These are phyloP conservation scores for Corymbia calophylla DNA, from an alignment of 441 rosid species.

Conservation along the genomic window DNA sequence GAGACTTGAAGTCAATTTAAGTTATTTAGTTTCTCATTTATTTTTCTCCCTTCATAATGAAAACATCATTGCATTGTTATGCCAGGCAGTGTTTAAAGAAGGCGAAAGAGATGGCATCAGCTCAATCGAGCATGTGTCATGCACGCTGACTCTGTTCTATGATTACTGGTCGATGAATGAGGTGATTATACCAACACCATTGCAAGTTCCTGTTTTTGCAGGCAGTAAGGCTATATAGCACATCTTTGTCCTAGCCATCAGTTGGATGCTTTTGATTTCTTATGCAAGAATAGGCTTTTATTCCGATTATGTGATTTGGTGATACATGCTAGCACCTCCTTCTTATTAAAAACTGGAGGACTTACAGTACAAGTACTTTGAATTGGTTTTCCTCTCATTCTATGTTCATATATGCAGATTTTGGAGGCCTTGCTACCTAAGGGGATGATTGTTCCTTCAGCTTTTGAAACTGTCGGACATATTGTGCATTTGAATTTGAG, in stretches of 20 bases:
- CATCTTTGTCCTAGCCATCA: background rate
- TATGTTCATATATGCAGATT: slow-evolving; percentile 36
- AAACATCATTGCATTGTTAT: background rate
- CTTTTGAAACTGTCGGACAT: slow-evolving; percentile 87
- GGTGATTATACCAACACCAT: slow-evolving; percentile 30
- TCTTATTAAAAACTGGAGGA: background rate
- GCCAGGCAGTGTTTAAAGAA: slow-evolving; percentile 53
- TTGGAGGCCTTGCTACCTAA: slow-evolving; percentile 77
- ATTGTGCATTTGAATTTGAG: slow-evolving; percentile 79
- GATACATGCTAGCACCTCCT: background rate
- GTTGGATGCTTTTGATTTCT: background rate
- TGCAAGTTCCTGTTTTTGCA: background rate
- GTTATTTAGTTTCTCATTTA: background rate
- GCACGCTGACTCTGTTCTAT: slow-evolving; percentile 75
- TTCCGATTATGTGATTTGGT: background rate
- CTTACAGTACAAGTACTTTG: background rate
- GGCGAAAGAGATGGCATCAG: slow-evolving; percentile 19
- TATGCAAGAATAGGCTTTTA: background rate
- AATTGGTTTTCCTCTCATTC: slow-evolving; percentile 1
- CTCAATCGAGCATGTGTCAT: slow-evolving; percentile 65
- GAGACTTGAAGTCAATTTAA: background rate
- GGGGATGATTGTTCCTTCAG: slow-evolving; percentile 66
- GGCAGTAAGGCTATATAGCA: background rate
- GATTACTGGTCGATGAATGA: slow-evolving; percentile 91
- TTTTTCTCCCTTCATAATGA: background rate